These are phyloP conservation scores for Cladophialophora yegresii DNA, from an alignment of 2,329 filamentous ascomycete species.

Conservation along the genomic window DNA sequence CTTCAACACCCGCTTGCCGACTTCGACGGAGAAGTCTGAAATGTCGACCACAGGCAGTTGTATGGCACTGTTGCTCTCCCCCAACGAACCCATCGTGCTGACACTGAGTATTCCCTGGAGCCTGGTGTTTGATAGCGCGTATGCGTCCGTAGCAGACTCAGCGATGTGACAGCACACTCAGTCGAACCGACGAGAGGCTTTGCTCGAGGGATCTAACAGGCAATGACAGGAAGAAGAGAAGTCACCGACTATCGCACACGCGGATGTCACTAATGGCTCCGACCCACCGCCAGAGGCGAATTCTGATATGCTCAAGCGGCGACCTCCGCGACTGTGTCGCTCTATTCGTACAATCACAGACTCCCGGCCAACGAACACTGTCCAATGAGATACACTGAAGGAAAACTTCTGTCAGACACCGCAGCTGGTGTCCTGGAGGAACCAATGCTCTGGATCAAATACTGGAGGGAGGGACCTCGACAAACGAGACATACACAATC, in stretches of 20 bases:
- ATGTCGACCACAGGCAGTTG: constrained; percentile 82
- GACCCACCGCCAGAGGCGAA: not conserved
- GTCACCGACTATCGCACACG: not conserved
- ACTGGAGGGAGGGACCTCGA: not conserved
- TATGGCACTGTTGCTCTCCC: constrained; percentile 14
- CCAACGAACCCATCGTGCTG: constrained; percentile 11
- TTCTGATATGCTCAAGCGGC: not conserved
- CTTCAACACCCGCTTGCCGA: constrained; percentile 69
- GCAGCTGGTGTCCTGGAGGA: not conserved
- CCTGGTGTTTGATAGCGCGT: not conserved
- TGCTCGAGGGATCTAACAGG: not conserved
- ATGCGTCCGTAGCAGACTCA: not conserved
- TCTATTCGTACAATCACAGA: not conserved
- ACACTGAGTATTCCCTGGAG: not conserved
- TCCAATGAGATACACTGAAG: not conserved
- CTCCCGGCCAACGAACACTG: not conserved
- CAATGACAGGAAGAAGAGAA: not conserved
- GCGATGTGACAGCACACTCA: not conserved
- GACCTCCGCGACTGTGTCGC: not conserved
- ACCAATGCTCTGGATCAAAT: not conserved
- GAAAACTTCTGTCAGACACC: not conserved
- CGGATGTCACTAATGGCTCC: not conserved
- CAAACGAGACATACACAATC: not conserved
- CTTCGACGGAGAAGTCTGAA: constrained; percentile 59
- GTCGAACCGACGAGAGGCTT: not conserved